Evolutionary conservation across 805 yeast species (phyloP), one percentile per base, ranked within the genome.

Genomic region (Metschnikowia orientalis): DNA sequence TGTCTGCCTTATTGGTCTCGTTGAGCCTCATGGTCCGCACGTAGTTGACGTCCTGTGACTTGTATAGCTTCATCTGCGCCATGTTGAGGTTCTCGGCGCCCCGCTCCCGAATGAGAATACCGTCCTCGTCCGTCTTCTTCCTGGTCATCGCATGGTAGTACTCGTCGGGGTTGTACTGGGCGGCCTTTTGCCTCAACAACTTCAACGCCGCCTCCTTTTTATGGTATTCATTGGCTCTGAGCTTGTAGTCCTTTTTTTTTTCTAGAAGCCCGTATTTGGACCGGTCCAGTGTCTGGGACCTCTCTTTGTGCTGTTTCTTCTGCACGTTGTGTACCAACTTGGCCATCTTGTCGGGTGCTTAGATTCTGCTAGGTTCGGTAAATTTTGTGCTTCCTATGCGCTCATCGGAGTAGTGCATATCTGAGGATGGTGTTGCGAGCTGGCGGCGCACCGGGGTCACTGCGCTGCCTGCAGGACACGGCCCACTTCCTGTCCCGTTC

Each of bases 301-400:
- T 77, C 65, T 92, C 98, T 38, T 88, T 69, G 53, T 92, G 98
- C 67, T 92, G 97, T 54, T 87, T 92, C 68, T 94, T 92, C 59
- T 90, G 97, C 8, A 90, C 80, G 53, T 87, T 84, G 57, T 89
- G 97, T 8, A 83, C 90, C 20, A 83, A 63, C 44, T 81, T 82
- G 21, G 82, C 82, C 94, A 85, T 85, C 12, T 10, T 31, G 33
- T 13, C 9, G 13, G 26, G 7, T 31, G 10, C 6, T 9, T 21
- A 5, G 23, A 4, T 30, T 5, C n/a, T 25, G 10, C 21, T 24
- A 20, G 18, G 28, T 24, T 23, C 16, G 18, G 18, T 24, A 9
- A 28, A 25, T 18, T n/a, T 19, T 25, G 22, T 14, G 21, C 9
- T 16, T 9, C 19, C 31, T 28, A 21, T 20, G 27, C 31, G 42